A percentile compares a stretch with the other conserved stretches of the same genome.
These are phyloP conservation scores for Neurospora pannonica DNA, from an alignment of 495 filamentous ascomycete genomes.

Conservation along the genomic window DNA sequence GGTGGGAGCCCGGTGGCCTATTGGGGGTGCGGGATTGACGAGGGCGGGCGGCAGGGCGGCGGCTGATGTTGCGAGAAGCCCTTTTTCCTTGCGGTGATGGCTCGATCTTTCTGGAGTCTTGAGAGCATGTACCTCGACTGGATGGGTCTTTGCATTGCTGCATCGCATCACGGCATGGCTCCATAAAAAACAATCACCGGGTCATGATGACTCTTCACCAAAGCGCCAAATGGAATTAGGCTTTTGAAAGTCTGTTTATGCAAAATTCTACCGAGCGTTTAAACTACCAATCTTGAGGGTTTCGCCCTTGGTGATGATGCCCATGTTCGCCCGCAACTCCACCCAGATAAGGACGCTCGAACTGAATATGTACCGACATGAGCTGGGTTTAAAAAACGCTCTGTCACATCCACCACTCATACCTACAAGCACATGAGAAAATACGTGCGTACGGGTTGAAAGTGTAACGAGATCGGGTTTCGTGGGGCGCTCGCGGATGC, in stretches of 20 bases:
- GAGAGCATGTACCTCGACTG: neutral
- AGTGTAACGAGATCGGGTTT: neutral
- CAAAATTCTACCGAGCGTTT: neutral
- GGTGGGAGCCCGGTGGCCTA: neutral
- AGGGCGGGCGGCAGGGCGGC: neutral
- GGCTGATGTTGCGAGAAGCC: neutral
- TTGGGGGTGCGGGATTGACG: neutral
- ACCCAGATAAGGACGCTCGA: neutral
- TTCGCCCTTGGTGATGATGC: neutral
- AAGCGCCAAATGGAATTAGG: neutral
- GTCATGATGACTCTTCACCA: neutral
- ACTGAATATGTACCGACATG: neutral
- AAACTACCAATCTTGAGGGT: neutral
- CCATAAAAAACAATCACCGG: neutral
- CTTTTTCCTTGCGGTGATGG: neutral
- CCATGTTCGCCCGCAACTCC: neutral
- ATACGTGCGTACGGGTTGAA: neutral
- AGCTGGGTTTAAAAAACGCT: neutral
- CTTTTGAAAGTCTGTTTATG: neutral
- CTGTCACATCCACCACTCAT: neutral
- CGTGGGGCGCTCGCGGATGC: neutral
- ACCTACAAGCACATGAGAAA: neutral
- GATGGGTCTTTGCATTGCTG: neutral
- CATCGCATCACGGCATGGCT: neutral
- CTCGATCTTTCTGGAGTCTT: neutral